Percentiles rank a stretch among this genome's conserved stretches.
Conservation (phyloP, 176 grass and related monocot species). For the Musa beccarii region DNA sequence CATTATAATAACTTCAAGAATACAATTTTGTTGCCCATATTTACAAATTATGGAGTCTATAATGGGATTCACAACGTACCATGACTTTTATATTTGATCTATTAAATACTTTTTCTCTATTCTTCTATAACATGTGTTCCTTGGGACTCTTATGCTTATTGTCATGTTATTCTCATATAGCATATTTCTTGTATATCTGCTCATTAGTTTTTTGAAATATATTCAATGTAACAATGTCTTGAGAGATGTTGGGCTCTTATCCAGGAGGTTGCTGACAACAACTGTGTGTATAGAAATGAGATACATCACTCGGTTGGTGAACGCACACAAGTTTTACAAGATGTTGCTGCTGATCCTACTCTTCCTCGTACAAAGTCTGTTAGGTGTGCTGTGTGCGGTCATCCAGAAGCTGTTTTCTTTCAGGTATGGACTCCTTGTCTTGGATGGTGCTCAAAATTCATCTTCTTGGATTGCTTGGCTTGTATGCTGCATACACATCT, state of each 20-base stretch:
- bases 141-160: no score
- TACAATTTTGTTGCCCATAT: no score
- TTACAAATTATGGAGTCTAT: no score
- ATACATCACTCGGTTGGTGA: neutral
- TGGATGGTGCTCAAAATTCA: neutral
- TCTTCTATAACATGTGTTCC: no score
- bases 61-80: no score
- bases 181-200: neutral
- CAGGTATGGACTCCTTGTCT: neutral
- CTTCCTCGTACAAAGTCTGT: slow-evolving; percentile 1
- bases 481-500: no score
- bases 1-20: no score
- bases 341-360: neutral
- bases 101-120: no score
- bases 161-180: neutral
- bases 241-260: neutral
- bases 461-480: neutral
- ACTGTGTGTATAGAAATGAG: slow-evolving; percentile 1
- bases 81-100: no score
- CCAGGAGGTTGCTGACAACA: slow-evolving; percentile 1
- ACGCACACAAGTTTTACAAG: neutral
- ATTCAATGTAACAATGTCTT: neutral
- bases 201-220: neutral
- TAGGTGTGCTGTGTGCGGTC: neutral
- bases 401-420: slow-evolving; percentile 5